Evolutionary conservation across 805 yeast species (phyloP).

Genomic region (Pichia thaimueangensis): DNA sequence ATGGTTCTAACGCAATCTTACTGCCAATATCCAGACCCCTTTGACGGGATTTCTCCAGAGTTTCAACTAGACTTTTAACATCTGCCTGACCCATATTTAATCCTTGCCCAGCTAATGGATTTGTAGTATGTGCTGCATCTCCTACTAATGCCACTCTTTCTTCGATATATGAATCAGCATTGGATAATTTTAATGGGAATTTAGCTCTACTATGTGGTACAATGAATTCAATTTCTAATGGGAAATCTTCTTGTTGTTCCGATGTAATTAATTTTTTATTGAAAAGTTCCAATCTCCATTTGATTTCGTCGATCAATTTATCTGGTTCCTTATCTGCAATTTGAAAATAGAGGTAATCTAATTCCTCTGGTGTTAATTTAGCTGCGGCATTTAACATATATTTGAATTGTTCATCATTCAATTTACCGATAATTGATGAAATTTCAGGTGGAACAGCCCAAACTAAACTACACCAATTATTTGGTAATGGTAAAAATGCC

Average conservation of each 20-base stretch:
- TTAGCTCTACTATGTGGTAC: conserved; percentile 66
- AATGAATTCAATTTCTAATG: conserved; percentile 58
- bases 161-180: conserved; percentile 81
- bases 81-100: conserved; percentile 96
- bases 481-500: conserved; percentile 86
- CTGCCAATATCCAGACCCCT: conserved; percentile 89
- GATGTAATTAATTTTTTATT: conserved; percentile 25
- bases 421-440: conserved; percentile 53
- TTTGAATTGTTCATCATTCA: conserved; percentile 57
- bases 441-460: conserved; percentile 85
- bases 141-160: conserved; percentile 91
- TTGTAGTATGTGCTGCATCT: conserved; percentile 97
- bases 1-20: conserved; percentile 74
- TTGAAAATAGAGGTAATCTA: conserved; percentile 61
- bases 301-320: conserved; percentile 56
- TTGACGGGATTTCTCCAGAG: conserved; percentile 61
- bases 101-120: conserved; percentile 97
- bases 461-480: conserved; percentile 80
- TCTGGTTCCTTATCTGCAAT: conserved; percentile 35
- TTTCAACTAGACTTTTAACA: conserved; percentile 61
- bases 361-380: conserved; percentile 69
- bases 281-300: conserved; percentile 56
- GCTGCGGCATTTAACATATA: conserved; percentile 80
- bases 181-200: conserved; percentile 83
- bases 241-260: conserved; percentile 54